phyloP scores from a whole-genome alignment of 768 basidiomycete genomes.

The Phanerochaete sordida region DNA sequence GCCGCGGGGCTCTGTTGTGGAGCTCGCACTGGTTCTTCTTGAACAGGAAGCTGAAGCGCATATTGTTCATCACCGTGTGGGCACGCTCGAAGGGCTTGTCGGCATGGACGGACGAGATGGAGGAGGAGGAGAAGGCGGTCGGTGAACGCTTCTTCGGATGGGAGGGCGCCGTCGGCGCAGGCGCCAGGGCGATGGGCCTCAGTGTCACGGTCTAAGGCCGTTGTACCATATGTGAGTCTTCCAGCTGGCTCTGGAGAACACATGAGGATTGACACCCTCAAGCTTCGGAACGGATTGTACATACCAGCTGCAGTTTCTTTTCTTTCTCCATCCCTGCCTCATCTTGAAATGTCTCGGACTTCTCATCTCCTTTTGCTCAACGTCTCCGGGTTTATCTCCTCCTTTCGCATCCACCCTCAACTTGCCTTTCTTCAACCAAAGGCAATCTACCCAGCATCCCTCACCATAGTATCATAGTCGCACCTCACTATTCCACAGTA shows the following conservation, averaged over 20 bases:
- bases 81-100: conserved; percentile 66
- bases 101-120: conserved; percentile 38
- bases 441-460: neutral
- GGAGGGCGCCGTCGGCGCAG: conserved; percentile 75
- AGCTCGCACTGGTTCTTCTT: conserved; percentile 97
- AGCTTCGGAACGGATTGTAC: neutral
- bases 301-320: neutral
- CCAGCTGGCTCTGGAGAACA: neutral
- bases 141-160: conserved; percentile 73
- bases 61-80: conserved; percentile 92
- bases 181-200: conserved; percentile 79
- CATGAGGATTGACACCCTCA: neutral
- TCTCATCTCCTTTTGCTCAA: neutral
- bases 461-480: neutral
- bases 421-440: neutral
- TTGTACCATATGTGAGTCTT: conserved; percentile 2
- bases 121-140: conserved; percentile 25
- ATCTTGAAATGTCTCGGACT: neutral
- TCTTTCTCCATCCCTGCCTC: neutral
- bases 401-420: neutral
- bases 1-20: conserved; percentile 85
- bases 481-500: neutral
- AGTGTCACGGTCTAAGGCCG: conserved; percentile 21
- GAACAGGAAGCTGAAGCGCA: conserved; percentile 87
- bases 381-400: neutral